These are phyloP conservation scores for Rosa lucieae DNA, from an alignment of 306 rosid genomes.

Conservation along the genomic window DNA sequence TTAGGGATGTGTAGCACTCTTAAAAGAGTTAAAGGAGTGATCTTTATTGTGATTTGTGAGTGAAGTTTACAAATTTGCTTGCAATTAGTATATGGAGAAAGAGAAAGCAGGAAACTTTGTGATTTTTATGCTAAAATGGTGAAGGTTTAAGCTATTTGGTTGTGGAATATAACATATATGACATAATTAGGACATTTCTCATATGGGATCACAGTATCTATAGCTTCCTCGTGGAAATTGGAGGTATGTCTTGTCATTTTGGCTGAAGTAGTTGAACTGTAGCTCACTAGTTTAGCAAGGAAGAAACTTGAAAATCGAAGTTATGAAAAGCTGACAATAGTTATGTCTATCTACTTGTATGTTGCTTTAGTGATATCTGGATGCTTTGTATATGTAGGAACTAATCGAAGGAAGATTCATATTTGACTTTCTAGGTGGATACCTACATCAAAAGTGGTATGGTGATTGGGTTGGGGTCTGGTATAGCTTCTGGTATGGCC, in stretches of 20 bases:
- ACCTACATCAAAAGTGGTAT: slow-evolving; percentile 70
- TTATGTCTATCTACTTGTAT: neutral
- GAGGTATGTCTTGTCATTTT: neutral
- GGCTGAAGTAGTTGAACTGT: neutral
- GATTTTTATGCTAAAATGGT: neutral
- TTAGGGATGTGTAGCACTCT: neutral
- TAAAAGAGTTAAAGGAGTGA: neutral
- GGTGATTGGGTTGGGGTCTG: slow-evolving; percentile 85
- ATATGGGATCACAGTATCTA: neutral
- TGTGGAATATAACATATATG: neutral
- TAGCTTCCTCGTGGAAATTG: neutral
- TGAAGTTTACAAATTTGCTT: neutral
- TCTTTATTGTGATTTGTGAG: neutral
- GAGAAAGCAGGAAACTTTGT: neutral
- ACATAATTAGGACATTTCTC: neutral
- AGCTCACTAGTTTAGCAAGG: neutral
- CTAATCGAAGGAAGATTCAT: slow-evolving; percentile 9
- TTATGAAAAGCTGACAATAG: neutral
- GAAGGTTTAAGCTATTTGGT: neutral
- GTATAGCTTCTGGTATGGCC: slow-evolving; percentile 80
- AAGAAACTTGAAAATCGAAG: neutral
- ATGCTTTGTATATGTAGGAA: slow-evolving; percentile 2
- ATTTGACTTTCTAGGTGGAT: slow-evolving; percentile 64
- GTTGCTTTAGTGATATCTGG: neutral
- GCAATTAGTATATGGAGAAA: slow-evolving; percentile 3